These are phyloP conservation scores for Glebionis coronaria DNA, from an alignment of 129 eudicot species.

Conservation along the genomic window DNA sequence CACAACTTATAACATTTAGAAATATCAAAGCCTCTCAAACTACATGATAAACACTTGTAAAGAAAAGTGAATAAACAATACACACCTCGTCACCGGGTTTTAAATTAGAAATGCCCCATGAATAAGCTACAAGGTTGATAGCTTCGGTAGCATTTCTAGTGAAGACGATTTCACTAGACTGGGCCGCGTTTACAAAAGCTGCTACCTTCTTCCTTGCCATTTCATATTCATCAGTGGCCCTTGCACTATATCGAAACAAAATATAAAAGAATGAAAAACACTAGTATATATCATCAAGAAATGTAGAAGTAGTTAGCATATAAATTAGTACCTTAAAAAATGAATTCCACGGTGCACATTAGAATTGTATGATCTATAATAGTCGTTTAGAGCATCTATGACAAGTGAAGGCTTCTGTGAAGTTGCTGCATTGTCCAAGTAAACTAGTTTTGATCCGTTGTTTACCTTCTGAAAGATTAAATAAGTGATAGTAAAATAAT, in stretches of 20 bases:
- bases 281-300: background rate
- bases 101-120: slow-evolving; percentile 84
- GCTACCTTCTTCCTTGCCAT: slow-evolving; percentile 97
- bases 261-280: background rate
- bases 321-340: slow-evolving; percentile 57
- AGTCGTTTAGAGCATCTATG: slow-evolving; percentile 61
- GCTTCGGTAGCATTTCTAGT: slow-evolving; percentile 99
- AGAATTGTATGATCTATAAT: slow-evolving; percentile 80
- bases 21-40: background rate
- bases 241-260: slow-evolving; percentile 52
- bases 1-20: background rate
- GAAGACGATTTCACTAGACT: slow-evolving; percentile 77
- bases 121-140: slow-evolving; percentile 90
- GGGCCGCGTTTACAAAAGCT: slow-evolving; percentile 72
- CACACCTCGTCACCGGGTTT: slow-evolving; percentile 78
- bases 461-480: slow-evolving; percentile 56
- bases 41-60: background rate
- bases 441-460: slow-evolving; percentile 80
- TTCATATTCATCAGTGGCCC: slow-evolving; percentile 91
- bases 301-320: slow-evolving; percentile 4
- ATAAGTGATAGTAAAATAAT: background rate
- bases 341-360: slow-evolving; percentile 99
- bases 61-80: background rate
- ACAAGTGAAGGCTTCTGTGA: slow-evolving; percentile 96
- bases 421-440: slow-evolving; percentile 97